These are phyloP conservation scores for Globisporangium yorkense DNA, from an alignment of 352 stramenopile genomes.

Conservation along the genomic window DNA sequence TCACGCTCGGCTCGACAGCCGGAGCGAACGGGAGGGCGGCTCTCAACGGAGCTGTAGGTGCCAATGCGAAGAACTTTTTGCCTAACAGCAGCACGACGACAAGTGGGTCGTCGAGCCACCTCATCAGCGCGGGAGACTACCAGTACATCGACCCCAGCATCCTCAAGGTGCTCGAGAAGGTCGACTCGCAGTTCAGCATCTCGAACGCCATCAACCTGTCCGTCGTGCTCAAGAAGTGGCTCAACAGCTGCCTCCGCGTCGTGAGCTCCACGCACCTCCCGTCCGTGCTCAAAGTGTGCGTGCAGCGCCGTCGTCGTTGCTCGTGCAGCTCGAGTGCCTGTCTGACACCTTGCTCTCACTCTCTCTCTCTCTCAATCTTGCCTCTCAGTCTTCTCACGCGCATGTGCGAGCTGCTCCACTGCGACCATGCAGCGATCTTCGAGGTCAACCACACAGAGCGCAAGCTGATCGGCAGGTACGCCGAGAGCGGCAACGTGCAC, in stretches of 20 bases:
- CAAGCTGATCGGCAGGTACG: constrained; percentile 30
- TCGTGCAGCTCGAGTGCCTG: not conserved
- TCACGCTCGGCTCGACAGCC: not conserved
- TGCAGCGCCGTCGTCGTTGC: not conserved
- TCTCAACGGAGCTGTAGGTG: not conserved
- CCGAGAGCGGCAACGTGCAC: constrained; percentile 31
- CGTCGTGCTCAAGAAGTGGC: constrained; percentile 66
- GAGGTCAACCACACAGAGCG: constrained; percentile 37
- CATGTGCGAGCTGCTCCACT: constrained; percentile 57
- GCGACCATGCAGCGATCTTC: constrained; percentile 64
- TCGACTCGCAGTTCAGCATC: constrained; percentile 85
- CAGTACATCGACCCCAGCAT: constrained; percentile 79
- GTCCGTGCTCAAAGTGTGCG: constrained; percentile 30
- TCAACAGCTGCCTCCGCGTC: constrained; percentile 58
- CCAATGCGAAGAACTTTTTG: not conserved
- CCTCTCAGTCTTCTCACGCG: constrained; percentile 38
- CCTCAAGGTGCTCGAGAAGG: constrained; percentile 73
- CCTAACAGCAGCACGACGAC: not conserved
- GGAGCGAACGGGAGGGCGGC: not conserved
- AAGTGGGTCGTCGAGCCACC: constrained; percentile 17
- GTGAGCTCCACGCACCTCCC: constrained; percentile 44
- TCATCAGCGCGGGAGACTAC: constrained; percentile 38
- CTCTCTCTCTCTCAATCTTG: not conserved
- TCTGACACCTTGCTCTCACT: not conserved
- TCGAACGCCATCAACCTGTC: constrained; percentile 68